Conservation (phyloP, 768 basidiomycete genomes). For the Rhodotorula paludigena region DNA sequence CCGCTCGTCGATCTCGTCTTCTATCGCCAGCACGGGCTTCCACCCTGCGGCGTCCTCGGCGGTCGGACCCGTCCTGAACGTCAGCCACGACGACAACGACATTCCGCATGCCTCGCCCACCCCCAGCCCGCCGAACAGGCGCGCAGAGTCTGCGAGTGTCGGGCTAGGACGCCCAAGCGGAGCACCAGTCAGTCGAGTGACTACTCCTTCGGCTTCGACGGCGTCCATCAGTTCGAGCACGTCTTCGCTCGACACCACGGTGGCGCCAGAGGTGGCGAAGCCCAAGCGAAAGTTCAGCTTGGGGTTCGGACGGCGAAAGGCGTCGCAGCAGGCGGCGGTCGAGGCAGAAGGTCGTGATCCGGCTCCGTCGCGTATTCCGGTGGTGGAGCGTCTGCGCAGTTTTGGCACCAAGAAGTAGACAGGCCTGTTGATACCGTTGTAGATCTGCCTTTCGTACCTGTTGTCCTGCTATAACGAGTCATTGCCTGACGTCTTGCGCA, state of each 20-base stretch:
- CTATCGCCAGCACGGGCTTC: background rate
- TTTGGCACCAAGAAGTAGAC: too few species aligned
- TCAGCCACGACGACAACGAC: background rate
- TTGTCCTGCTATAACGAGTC: too few species aligned
- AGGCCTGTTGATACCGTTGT: too few species aligned
- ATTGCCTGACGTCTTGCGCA: too few species aligned
- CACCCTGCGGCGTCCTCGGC: background rate
- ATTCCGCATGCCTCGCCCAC: background rate
- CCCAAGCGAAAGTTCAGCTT: background rate
- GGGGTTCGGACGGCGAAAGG: background rate
- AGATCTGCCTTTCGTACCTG: too few species aligned
- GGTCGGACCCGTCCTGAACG: background rate
- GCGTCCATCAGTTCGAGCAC: too few species aligned
- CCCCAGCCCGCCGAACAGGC: too few species aligned
- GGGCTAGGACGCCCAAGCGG: background rate
- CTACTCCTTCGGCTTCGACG: background rate
- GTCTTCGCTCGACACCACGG: background rate
- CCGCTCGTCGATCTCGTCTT: slow-evolving; percentile 5
- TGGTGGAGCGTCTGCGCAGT: too few species aligned
- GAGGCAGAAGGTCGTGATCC: background rate
- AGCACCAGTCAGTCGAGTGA: background rate
- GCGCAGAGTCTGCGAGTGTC: background rate
- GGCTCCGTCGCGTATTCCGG: too few species aligned
- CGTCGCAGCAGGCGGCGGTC: background rate
- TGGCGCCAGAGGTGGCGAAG: background rate